These are phyloP conservation scores for Trametes cubensis DNA, from an alignment of 768 basidiomycete genomes.

Conservation along the genomic window DNA sequence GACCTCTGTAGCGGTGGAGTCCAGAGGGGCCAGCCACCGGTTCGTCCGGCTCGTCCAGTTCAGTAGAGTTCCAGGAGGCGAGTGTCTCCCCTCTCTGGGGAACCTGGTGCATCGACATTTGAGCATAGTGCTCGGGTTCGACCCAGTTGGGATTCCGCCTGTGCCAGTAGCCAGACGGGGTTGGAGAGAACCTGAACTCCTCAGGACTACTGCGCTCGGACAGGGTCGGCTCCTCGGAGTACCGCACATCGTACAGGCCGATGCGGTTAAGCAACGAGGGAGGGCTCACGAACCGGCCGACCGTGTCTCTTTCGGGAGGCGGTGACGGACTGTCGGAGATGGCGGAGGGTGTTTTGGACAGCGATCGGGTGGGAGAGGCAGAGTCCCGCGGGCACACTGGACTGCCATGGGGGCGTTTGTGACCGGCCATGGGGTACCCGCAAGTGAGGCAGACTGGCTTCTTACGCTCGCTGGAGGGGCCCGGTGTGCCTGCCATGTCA, in stretches of 20 bases:
- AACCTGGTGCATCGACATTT: conserved; percentile 7
- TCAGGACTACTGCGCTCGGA: conserved; percentile 5
- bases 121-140: conserved; percentile 22
- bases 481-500: conserved; percentile 3
- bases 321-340: background rate
- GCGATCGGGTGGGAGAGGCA: conserved; percentile 9
- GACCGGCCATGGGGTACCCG: conserved; percentile 42
- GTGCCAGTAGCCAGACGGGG: conserved; percentile 31
- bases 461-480: conserved; percentile 30
- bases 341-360: background rate
- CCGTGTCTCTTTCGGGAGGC: background rate
- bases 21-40: background rate
- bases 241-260: background rate
- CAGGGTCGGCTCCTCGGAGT: conserved; percentile 1
- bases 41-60: conserved; percentile 22
- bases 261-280: no score
- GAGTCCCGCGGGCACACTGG: conserved; percentile 35
- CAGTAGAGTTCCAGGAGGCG: conserved; percentile 31
- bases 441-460: conserved; percentile 40
- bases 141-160: conserved; percentile 41
- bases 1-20: background rate
- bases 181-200: conserved; percentile 21
- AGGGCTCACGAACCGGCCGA: no score
- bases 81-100: conserved; percentile 17
- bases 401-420: conserved; percentile 38